A percentile compares a stretch with the other conserved stretches of the same genome.
These are phyloP conservation scores for Fusarium sp. DNA, from an alignment of 2,329 filamentous ascomycete species.

Conservation along the genomic window DNA sequence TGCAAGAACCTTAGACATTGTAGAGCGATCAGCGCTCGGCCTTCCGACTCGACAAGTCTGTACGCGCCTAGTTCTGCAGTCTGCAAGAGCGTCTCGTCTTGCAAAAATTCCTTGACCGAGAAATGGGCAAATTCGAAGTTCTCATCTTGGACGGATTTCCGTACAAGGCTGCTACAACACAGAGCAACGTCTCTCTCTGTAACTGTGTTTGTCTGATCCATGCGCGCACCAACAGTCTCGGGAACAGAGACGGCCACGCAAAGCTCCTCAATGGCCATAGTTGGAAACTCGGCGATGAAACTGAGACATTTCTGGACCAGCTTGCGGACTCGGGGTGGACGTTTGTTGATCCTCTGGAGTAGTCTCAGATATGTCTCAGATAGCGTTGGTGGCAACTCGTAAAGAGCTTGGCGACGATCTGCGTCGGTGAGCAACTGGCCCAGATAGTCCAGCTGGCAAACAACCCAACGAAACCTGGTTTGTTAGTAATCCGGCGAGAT, in stretches of 20 bases:
- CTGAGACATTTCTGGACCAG: not conserved
- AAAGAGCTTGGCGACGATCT: not conserved
- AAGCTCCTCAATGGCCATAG: not conserved
- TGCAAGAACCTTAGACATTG: not conserved
- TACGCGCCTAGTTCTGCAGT: not conserved
- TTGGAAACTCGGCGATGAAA: not conserved
- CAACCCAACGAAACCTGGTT: not conserved
- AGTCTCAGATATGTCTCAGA: not conserved
- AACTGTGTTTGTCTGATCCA: not conserved
- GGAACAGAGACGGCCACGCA: not conserved
- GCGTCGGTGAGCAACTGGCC: not conserved
- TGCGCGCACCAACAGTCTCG: not conserved
- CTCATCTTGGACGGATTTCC: not conserved
- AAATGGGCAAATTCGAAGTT: not conserved
- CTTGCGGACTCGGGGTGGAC: not conserved
- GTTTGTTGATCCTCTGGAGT: not conserved
- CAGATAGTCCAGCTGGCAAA: not conserved
- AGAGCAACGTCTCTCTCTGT: not conserved
- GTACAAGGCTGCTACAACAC: not conserved
- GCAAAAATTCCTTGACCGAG: not conserved
- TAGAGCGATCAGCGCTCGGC: not conserved
- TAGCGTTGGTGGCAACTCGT: not conserved
- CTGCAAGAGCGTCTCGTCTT: not conserved
- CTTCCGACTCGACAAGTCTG: not conserved
- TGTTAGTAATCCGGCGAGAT: not conserved